Evolutionary conservation across 139 green algal species (phyloP), one percentile per base, ranked within the genome.

Genomic region (Micractinium sp.): DNA sequence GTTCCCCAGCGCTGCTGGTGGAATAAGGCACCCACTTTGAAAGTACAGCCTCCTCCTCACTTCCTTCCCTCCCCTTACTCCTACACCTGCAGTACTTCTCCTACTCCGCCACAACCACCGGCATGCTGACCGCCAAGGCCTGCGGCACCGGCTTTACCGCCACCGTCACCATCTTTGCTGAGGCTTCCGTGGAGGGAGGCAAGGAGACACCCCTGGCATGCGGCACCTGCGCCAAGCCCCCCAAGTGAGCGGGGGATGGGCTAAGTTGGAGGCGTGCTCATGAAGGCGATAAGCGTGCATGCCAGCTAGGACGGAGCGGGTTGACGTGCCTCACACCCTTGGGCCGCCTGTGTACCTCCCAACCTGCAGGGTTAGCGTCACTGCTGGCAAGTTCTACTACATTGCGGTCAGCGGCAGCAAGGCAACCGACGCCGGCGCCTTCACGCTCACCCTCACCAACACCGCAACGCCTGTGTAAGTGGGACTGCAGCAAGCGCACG

Each of bases 101-200:
- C 14, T 80, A 80, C 33, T 53, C 20, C 74, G 25, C 74, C 33
- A 33, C 74, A 9, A 2, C 16, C 74, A 38, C 20, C 74, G 74
- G 74, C 74, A 80, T 47, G n/a, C 74, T 80, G 33, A 80, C 74
- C 33, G 74, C 36, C 74, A 80, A 80, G 74, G 74, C 74, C 5
- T 80, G 74, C 74, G 74, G 74, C 74, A 80, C 33, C 33, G 74
- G 74, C 74, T 80, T 80, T 29, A 13, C 1, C n/a, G 74, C 74
- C 33, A 80, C 74, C 15, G 74, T 80, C 0, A 80, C 74, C 19
- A 38, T 80, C 16, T 29, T 80, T n/a, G 74, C 74, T 1, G 74
- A 80, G 74, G 74, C 74, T n/a, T 53, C 74, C 27, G 74, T 80
- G 16, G 74, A 80, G 74, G 74, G 74, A 20, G 74, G 74, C 74